Conservation (phyloP, 83 land plant genomes). For the Thuja plicata region DNA sequence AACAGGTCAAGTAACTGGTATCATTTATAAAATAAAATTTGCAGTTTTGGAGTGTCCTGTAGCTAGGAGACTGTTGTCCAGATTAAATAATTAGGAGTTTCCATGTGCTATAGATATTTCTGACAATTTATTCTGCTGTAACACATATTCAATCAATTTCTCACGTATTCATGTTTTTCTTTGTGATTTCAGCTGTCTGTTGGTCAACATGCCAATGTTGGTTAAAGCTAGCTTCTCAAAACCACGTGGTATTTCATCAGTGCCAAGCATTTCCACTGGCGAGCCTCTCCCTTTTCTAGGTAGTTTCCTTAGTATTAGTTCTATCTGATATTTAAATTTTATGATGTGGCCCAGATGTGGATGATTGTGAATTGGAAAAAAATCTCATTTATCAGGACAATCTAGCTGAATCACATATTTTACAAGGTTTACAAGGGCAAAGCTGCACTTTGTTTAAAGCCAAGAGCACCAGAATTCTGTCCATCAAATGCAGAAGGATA, state of each 20-base stretch:
- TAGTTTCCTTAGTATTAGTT: background rate
- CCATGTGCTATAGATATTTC: background rate
- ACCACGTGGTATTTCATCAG: background rate
- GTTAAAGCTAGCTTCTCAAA: background rate
- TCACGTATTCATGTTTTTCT: background rate
- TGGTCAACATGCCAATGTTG: background rate
- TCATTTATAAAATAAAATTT: too few relatives aligned
- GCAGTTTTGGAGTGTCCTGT: background rate
- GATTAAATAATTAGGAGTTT: background rate
- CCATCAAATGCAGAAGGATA: slow-evolving; percentile 25
- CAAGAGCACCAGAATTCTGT: slow-evolving; percentile 36
- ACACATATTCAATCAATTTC: background rate
- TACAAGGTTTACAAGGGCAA: slow-evolving; percentile 69
- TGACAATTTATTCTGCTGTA: background rate
- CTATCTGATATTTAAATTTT: background rate
- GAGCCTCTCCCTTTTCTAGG: background rate
- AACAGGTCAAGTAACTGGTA: background rate
- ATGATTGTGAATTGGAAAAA: background rate
- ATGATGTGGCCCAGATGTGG: background rate
- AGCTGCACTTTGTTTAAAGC: slow-evolving; percentile 38
- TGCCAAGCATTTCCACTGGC: background rate
- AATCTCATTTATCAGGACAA: slow-evolving; percentile 8
- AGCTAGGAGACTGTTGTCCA: background rate
- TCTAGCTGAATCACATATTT: slow-evolving; percentile 21
- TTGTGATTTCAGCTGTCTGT: background rate